Conservation (phyloP, 202 grass and related monocot species). For the Sporobolus alterniflorus region DNA sequence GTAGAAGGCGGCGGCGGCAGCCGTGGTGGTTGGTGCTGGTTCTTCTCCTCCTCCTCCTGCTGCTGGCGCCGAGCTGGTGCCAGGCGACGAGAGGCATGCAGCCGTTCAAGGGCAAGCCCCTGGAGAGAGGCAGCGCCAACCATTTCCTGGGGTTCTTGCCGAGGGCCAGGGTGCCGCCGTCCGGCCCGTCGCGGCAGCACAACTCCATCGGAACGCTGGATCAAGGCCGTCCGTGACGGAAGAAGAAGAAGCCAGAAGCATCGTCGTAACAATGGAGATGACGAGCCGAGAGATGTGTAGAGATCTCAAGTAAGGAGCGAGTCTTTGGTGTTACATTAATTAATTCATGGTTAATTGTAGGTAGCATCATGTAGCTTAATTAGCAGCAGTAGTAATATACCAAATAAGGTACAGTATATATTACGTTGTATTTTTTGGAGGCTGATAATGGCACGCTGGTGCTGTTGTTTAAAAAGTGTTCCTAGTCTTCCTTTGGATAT, state of each 20-base stretch:
- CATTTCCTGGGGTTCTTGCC: conserved; percentile 80
- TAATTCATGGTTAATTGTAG: conserved; percentile 33
- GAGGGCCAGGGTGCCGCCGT: conserved; percentile 48
- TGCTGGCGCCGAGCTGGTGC: conserved; percentile 49
- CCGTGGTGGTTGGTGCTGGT: conserved; percentile 35
- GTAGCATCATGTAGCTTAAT: conserved; percentile 1
- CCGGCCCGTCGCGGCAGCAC: conserved; percentile 80
- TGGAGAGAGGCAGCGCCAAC: conserved; percentile 45
- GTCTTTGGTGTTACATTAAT: conserved; percentile 6
- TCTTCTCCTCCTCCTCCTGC: conserved; percentile 25
- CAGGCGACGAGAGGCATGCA: conserved; percentile 60
- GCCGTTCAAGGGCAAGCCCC: conserved; percentile 56
- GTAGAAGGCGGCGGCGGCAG: neutral
- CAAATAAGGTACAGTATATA: no score
- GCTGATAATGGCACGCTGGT: neutral
- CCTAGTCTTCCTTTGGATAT: neutral
- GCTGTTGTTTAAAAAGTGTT: neutral
- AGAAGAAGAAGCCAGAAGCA: no score
- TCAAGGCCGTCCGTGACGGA: conserved; percentile 31
- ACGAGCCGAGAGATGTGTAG: conserved; percentile 26
- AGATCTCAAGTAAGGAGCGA: conserved; percentile 25
- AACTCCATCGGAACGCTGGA: conserved; percentile 73
- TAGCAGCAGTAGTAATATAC: neutral
- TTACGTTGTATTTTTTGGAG: conserved; percentile 14
- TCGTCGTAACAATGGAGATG: neutral